These are phyloP conservation scores for Clohesyomyces aquaticus DNA, from an alignment of 495 filamentous ascomycete genomes.

Conservation along the genomic window DNA sequence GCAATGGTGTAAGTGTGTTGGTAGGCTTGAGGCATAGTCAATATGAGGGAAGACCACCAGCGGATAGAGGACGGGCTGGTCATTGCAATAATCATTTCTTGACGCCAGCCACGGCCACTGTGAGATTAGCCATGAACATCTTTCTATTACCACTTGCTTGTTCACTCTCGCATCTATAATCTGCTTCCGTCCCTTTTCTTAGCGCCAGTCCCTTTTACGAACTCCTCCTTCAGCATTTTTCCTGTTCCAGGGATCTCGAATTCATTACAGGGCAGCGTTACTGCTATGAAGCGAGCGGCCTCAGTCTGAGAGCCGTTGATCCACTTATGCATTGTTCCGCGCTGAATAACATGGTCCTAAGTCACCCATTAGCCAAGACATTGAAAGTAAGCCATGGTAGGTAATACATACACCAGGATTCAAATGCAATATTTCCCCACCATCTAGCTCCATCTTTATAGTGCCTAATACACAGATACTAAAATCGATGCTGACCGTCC, in stretches of 20 bases:
- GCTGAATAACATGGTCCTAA: conserved; percentile 40
- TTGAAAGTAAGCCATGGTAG: neutral
- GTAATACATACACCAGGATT: conserved; percentile 29
- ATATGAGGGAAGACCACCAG: no score
- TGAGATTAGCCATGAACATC: conserved; percentile 9
- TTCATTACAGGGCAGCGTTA: conserved; percentile 32
- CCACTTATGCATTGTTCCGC: conserved; percentile 39
- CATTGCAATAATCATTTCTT: neutral
- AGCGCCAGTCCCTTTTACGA: conserved; percentile 9
- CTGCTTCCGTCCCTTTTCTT: conserved; percentile 17
- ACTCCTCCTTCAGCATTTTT: conserved; percentile 27
- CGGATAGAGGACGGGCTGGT: no score
- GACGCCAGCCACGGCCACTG: neutral
- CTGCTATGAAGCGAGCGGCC: conserved; percentile 38
- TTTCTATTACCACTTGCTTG: conserved; percentile 7
- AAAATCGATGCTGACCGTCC: conserved; percentile 35
- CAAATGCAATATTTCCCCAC: conserved; percentile 33
- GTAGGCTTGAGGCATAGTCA: no score
- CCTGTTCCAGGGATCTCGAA: conserved; percentile 37
- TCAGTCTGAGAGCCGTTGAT: conserved; percentile 34
- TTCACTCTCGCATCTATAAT: no score
- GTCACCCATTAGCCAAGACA: neutral
- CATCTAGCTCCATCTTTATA: conserved; percentile 36
- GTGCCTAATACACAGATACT: conserved; percentile 31
- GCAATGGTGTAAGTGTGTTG: neutral